Evolutionary conservation across 2,329 filamentous ascomycete species (phyloP).

Genomic region (Alternaria infectoria): DNA sequence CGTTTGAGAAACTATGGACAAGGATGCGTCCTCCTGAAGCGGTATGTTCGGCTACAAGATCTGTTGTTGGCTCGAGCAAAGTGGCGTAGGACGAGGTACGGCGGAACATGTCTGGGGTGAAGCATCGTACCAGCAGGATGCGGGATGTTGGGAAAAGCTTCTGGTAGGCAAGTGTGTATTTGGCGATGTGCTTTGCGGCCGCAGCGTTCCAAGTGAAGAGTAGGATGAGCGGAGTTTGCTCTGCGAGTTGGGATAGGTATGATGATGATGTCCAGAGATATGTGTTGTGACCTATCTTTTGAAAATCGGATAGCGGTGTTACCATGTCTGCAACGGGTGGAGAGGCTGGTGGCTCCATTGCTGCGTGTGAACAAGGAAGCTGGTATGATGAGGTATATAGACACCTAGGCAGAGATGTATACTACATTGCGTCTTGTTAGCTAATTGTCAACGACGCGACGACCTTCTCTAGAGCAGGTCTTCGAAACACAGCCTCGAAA

Average conservation of each 20-base stretch:
- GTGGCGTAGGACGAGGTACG: slow-evolving; percentile 17
- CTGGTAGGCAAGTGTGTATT: slow-evolving; percentile 44
- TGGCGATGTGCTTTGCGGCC: slow-evolving; percentile 45
- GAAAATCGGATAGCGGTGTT: slow-evolving; percentile 39
- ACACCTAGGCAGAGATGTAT: not conserved
- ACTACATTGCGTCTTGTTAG: not conserved
- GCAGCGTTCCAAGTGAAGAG: slow-evolving; percentile 47
- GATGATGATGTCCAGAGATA: slow-evolving; percentile 36
- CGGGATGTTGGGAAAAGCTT: slow-evolving; percentile 38
- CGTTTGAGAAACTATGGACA: slow-evolving; percentile 47
- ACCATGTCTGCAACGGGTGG: not conserved
- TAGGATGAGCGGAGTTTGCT: slow-evolving; percentile 35
- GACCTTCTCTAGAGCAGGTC: not conserved
- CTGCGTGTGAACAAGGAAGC: not conserved
- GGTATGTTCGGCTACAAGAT: slow-evolving; percentile 31
- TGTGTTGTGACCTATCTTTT: slow-evolving; percentile 43
- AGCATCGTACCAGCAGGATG: slow-evolving; percentile 41
- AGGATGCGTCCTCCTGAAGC: slow-evolving; percentile 34
- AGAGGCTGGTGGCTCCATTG: slow-evolving; percentile 17
- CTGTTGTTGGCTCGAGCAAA: slow-evolving; percentile 33
- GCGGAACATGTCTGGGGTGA: slow-evolving; percentile 41
- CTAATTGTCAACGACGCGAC: not conserved
- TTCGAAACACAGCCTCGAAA: not conserved
- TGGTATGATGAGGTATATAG: not conserved
- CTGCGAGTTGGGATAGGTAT: slow-evolving; percentile 12